phyloP scores from a whole-genome alignment of 345 rosid genomes.

The Dipteronia dyeriana region DNA sequence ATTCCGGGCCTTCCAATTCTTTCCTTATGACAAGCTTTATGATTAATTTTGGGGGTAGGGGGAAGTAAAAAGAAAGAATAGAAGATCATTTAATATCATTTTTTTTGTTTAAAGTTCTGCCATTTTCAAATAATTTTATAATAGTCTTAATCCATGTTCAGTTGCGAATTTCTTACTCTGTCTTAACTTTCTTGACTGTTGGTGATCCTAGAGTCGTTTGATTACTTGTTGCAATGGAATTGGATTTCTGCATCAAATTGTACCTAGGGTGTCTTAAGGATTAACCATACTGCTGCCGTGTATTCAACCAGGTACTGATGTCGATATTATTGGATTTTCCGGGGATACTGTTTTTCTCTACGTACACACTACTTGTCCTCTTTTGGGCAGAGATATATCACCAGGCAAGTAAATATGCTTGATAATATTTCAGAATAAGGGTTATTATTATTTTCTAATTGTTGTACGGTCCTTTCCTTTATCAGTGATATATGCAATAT shows the following conservation, averaged over 20 bases:
- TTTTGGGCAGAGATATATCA: slow-evolving; percentile 99
- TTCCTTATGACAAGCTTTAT: slow-evolving; percentile 4
- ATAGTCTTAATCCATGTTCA: not conserved
- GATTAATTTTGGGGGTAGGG: not conserved
- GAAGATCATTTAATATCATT: not conserved
- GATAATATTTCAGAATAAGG: not conserved
- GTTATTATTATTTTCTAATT: not conserved
- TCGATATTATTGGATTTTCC: slow-evolving; percentile 82
- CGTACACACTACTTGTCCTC: slow-evolving; percentile 86
- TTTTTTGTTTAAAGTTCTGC: not conserved
- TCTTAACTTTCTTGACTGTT: not conserved
- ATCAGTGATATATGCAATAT: not conserved
- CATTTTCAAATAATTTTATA: not conserved
- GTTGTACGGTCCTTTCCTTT: slow-evolving; percentile 7
- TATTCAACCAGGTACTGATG: slow-evolving; percentile 58
- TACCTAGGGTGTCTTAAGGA: not conserved
- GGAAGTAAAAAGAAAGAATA: not conserved
- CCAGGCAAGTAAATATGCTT: slow-evolving; percentile 58
- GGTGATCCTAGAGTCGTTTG: not conserved
- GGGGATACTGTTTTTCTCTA: slow-evolving; percentile 86
- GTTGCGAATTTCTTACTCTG: not conserved
- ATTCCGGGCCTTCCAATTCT: not conserved
- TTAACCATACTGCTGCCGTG: slow-evolving; percentile 17
- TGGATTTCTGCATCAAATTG: slow-evolving; percentile 2
- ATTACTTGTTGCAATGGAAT: not conserved